Evolutionary conservation across 257 asterid species (phyloP).

Genomic region (Capsicum pubescens): DNA sequence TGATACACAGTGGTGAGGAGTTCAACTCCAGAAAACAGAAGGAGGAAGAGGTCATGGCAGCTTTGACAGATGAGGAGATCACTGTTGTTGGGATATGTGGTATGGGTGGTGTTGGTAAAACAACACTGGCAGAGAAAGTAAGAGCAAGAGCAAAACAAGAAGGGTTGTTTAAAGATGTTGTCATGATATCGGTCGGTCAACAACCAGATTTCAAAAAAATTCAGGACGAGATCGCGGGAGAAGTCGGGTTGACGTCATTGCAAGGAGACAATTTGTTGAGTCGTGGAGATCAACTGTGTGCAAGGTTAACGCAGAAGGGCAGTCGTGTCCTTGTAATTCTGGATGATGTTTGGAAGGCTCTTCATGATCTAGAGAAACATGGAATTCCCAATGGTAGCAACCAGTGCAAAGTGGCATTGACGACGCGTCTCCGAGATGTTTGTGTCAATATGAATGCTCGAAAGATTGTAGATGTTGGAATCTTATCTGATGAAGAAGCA

Average conservation of each 20-base stretch:
- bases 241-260: neutral
- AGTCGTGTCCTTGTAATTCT: constrained; percentile 12
- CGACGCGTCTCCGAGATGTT: neutral
- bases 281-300: neutral
- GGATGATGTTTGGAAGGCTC: constrained; percentile 27
- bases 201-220: neutral
- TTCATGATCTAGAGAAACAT: neutral
- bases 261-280: neutral
- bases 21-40: constrained; percentile 21
- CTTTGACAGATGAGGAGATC: constrained; percentile 4
- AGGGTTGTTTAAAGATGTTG: neutral
- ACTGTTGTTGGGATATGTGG: constrained; percentile 33
- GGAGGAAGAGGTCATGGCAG: constrained; percentile 20
- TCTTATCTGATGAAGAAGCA: neutral
- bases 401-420: constrained; percentile 10
- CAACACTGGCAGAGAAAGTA: constrained; percentile 24
- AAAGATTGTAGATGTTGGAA: neutral
- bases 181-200: neutral
- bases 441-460: constrained; percentile 20
- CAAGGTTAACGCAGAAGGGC: neutral
- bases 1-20: neutral
- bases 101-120: constrained; percentile 37
- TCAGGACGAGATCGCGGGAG: constrained; percentile 20
- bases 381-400: constrained; percentile 27
- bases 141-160: neutral